A percentile compares a stretch with the other conserved stretches of the same genome.
phyloP scores from a whole-genome alignment of 345 rosid genomes.

The Leavenworthia alabamica region DNA sequence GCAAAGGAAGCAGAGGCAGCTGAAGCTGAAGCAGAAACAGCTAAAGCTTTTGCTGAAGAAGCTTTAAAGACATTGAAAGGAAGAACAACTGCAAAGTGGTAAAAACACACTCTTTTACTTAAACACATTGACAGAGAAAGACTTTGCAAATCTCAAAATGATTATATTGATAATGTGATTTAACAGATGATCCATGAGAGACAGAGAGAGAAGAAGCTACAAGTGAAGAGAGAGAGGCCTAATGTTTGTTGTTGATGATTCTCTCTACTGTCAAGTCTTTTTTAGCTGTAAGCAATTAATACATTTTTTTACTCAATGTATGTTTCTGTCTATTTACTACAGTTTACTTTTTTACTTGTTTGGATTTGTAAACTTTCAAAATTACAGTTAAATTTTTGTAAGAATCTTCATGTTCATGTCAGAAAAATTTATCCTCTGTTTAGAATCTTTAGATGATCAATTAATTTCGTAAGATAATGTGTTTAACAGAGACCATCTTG shows the following conservation, averaged over 20 bases:
- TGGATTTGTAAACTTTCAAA: conserved; percentile 4
- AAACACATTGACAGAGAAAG: not conserved
- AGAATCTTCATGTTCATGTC: not conserved
- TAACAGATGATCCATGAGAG: conserved; percentile 17
- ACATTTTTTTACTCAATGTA: not conserved
- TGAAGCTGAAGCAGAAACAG: conserved; percentile 93
- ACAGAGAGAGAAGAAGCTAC: not conserved
- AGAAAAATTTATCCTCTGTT: not conserved
- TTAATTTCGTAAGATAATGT: not conserved
- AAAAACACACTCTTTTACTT: not conserved
- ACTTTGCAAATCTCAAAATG: not conserved
- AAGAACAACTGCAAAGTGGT: conserved; percentile 49
- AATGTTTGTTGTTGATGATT: conserved; percentile 5
- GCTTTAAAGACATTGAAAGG: conserved; percentile 68
- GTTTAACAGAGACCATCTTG: not conserved
- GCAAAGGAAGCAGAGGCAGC: conserved; percentile 91
- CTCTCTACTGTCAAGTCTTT: conserved; percentile 15
- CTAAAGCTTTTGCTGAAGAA: conserved; percentile 85
- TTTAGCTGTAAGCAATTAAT: conserved; percentile 9
- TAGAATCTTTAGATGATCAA: not conserved
- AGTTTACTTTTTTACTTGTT: not conserved
- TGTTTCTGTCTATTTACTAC: not conserved
- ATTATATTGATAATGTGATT: conserved; percentile 1
- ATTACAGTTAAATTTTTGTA: not conserved
- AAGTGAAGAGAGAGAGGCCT: not conserved